Base-by-base conservation (phyloP, 2,329 filamentous ascomycete genomes). In the Aspergillus intermedius region DNA sequence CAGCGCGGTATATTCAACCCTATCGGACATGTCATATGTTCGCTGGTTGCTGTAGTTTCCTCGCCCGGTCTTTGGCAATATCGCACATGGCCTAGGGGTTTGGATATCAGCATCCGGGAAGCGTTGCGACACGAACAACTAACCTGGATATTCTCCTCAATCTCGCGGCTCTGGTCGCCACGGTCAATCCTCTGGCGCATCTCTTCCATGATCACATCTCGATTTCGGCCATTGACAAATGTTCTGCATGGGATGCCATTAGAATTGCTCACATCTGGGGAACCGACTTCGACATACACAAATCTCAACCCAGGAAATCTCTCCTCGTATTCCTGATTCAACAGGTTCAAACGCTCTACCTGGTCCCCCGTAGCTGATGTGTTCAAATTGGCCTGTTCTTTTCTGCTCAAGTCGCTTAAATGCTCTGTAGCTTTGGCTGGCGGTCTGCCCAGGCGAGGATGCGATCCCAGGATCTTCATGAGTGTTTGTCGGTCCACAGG, bases 241-340 rank as follows among this genome's bases (percentile, higher is more conserved):
- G 91, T 87, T 40, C 79, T 82, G 54, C 32, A 43, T 22, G n/a
- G 42, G 13, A 25, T 25, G 21, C 13, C 12, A 19, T 43, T 25
- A 22, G 12, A 10, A 13, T 3, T n/a, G 8, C 75, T 75, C 19
- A 3, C 0, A 22, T 8, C 13, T 42, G 40, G 19, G 19, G 10
- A 21, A 42, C 7, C 8, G 19, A 22, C 19, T 7, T 3, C 9
- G 10, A 50, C 52, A 39, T 56, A 56, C 54, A 56, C 88, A 74
- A 94, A 96, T 69, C 86, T 78, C 63, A 96, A 66, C 0, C 91
- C 88, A 0, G 89, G 88, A 66, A 91, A 95, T 48, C 60, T 77
- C n/a, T 73, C 73, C 67, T 95, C 91, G 64, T 95, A 96, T 67
- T 87, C 81, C 9, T 68, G 69, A 63, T 96, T 96, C 59, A 95